phyloP scores from a whole-genome alignment of 495 filamentous ascomycete species.

The Pseudomonodictys pantanalensis region DNA sequence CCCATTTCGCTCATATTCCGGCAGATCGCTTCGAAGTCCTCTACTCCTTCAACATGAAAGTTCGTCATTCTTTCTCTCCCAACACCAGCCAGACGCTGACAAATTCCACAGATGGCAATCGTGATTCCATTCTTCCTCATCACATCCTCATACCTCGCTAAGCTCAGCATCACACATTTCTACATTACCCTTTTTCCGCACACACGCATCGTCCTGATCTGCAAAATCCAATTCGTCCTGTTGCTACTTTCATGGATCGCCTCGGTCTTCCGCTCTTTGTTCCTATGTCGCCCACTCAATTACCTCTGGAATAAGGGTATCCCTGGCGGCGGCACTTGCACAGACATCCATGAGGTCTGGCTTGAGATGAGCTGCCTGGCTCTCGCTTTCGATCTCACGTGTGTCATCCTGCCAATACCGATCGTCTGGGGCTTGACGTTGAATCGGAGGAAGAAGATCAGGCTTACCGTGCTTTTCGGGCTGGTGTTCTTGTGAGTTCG shows the following conservation, averaged over 20 bases:
- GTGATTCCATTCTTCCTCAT: background rate
- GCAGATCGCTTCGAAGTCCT: background rate
- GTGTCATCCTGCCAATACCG: conserved; percentile 1
- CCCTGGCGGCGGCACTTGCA: background rate
- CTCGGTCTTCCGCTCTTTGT: background rate
- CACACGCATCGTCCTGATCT: background rate
- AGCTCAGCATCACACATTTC: conserved; percentile 6
- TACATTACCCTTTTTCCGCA: conserved; percentile 4
- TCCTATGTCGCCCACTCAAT: background rate
- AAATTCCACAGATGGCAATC: background rate
- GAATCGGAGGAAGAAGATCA: background rate
- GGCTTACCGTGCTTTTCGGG: conserved; percentile 5
- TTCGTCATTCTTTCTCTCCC: background rate
- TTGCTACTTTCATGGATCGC: background rate
- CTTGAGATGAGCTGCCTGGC: background rate
- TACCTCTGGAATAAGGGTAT: background rate
- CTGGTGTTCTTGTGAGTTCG: conserved; percentile 1
- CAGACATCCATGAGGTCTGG: background rate
- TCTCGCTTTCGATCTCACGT: background rate
- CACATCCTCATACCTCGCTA: background rate
- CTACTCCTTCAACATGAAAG: background rate
- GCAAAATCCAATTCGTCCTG: background rate
- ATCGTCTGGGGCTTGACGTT: conserved; percentile 1
- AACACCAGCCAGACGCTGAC: background rate
- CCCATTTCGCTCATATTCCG: background rate